Conservation (phyloP, 768 basidiomycete genomes). For the Galerina sulciceps region DNA sequence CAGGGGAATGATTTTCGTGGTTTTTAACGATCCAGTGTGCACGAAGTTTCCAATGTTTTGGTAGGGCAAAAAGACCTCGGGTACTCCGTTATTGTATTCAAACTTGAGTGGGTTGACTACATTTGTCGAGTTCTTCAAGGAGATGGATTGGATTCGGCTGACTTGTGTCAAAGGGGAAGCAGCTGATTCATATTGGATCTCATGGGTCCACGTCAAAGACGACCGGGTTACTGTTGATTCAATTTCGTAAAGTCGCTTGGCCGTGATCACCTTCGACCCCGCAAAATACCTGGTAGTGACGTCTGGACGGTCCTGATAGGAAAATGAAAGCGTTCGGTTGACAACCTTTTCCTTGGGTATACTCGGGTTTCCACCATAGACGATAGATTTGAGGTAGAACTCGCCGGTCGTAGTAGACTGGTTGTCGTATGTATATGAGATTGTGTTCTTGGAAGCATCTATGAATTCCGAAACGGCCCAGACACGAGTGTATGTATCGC, state of each 20-base stretch:
- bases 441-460: neutral
- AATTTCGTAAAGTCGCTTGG: neutral
- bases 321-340: neutral
- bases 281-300: neutral
- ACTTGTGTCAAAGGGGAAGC: neutral
- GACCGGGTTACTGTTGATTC: neutral
- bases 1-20: neutral
- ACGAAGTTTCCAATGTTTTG: neutral
- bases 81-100: neutral
- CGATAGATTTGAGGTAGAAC: neutral
- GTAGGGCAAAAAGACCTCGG: too few relatives aligned
- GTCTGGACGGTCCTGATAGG: neutral
- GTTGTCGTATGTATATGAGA: neutral
- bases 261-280: neutral
- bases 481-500: neutral
- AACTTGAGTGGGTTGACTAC: neutral
- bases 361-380: slow-evolving; percentile 1
- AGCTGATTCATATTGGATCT: neutral
- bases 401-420: neutral
- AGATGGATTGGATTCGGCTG: neutral
- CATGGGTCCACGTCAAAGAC: neutral
- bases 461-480: neutral
- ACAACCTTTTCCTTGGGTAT: neutral
- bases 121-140: neutral
- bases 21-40: neutral